phyloP scores from a whole-genome alignment of 2,329 filamentous ascomycete genomes.

The Parasarocladium wereldwijsianum region DNA sequence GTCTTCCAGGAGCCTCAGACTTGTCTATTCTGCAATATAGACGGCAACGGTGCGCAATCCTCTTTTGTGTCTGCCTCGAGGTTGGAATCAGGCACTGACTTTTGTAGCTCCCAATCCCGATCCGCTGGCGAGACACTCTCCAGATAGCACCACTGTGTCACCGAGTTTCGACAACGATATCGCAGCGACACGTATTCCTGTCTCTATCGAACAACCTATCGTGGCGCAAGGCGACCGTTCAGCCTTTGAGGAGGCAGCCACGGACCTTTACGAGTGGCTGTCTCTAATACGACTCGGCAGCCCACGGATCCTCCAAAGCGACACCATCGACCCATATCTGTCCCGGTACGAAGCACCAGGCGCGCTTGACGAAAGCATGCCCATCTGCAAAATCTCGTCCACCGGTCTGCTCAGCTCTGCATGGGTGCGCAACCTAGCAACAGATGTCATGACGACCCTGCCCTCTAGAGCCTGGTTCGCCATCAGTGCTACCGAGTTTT shows the following conservation, averaged over 20 bases:
- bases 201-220: constrained; percentile 12
- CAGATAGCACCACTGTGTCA: constrained; percentile 24
- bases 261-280: constrained; percentile 60
- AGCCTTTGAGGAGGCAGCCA: constrained; percentile 46
- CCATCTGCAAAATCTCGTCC: constrained; percentile 40
- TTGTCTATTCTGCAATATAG: constrained; percentile 66
- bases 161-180: constrained; percentile 9
- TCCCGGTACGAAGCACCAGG: constrained; percentile 50
- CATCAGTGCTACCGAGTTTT: constrained; percentile 36
- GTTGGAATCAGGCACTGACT: constrained; percentile 12
- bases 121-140: constrained; percentile 30
- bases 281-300: constrained; percentile 52
- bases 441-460: constrained; percentile 26
- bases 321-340: constrained; percentile 53
- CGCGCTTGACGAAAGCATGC: constrained; percentile 12
- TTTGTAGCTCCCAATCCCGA: constrained; percentile 31
- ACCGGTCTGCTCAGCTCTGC: constrained; percentile 38
- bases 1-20: constrained; percentile 52
- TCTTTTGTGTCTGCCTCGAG: constrained; percentile 17
- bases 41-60: constrained; percentile 5
- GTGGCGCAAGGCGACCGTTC: constrained; percentile 23
- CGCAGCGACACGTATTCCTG: constrained; percentile 10
- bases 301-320: constrained; percentile 40
- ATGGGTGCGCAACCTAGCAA: constrained; percentile 35
- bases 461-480: constrained; percentile 39